Base-by-base conservation (phyloP, 768 basidiomycete genomes). In the Daedalea quercina region DNA sequence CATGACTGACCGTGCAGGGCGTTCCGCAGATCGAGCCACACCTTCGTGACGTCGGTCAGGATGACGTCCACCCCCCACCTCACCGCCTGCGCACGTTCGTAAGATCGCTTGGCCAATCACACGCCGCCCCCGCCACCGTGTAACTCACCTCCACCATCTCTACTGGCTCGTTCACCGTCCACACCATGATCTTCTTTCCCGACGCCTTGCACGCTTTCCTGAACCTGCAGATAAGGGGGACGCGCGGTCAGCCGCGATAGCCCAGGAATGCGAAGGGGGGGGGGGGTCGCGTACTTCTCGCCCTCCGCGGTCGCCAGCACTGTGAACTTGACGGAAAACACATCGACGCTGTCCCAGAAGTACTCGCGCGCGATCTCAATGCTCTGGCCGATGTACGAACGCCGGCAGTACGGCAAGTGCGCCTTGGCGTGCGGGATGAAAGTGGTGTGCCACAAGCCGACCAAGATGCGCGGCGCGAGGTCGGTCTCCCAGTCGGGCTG, bases 121-220 rank as follows among this genome's bases (percentile, higher is more conserved):
- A 24, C 46, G 40, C 43, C 15, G 9, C 3, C 19, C 7, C 34
- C 41, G 34, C 52, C 47, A 40, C 41, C 19, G 20, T 24, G 23
- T 15, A 67, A n/a, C 80, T 41, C 26, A 84, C 89, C 81, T 93
- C 90, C 78, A 90, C 87, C 90, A 93, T 92, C 63, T 92, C 84
- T 50, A 81, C 82, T 9, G 83, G 83, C 44, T 85, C 78, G 63
- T 99, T 99, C 24, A 98, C 95, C 0, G 96, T 99, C 96, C 94
- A 97, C 2, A 93, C 91, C 80, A 94, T 86, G 52, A 98, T 60
- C 59, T 77, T 77, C 77, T 96, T 96, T 19, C 87, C 87, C 1
- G 82, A 82, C 15, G 65, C 73, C 65, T 84, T 83, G 72, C 91
- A 94, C 59, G 94, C 87, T 44, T 74, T 69, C 51, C 85, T 73